Conservation (phyloP, 495 filamentous ascomycete species). For the Hyaloscypha hepaticicola region DNA sequence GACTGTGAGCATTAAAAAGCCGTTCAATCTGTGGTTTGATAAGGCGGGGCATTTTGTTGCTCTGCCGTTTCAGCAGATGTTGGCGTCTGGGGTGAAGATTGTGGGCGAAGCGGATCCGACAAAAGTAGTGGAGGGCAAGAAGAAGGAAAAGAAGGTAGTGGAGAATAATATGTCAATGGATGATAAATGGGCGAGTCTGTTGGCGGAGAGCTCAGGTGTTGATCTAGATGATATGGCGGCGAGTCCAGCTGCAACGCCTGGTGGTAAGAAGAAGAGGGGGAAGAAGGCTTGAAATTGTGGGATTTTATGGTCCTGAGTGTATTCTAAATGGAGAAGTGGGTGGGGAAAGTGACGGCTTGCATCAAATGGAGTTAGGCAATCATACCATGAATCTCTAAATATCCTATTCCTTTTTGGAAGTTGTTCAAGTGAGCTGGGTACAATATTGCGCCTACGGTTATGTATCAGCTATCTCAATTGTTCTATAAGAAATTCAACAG, state of each 20-base stretch:
- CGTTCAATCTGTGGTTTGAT: conserved; percentile 88
- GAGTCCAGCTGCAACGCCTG: conserved; percentile 19
- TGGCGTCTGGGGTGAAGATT: conserved; percentile 66
- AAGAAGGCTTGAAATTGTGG: conserved; percentile 29
- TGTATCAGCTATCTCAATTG: too few relatives aligned
- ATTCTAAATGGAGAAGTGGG: neutral
- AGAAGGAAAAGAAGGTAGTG: conserved; percentile 13
- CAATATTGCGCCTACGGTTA: too few relatives aligned
- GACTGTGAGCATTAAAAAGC: conserved; percentile 53
- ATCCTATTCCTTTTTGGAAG: neutral
- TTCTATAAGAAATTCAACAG: too few relatives aligned
- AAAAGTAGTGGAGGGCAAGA: conserved; percentile 36
- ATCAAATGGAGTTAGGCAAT: conserved; percentile 7
- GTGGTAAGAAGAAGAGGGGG: conserved; percentile 24
- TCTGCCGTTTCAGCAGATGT: conserved; percentile 78
- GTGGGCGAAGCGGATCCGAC: conserved; percentile 68
- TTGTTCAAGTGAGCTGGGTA: neutral
- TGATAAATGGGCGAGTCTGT: conserved; percentile 31
- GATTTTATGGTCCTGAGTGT: neutral
- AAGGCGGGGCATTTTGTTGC: conserved; percentile 76
- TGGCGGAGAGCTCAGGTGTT: conserved; percentile 28
- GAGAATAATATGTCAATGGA: conserved; percentile 23
- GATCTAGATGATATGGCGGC: conserved; percentile 4
- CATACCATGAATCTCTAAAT: neutral
- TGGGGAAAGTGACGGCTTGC: conserved; percentile 6